Conservation (phyloP, 495 filamentous ascomycete species). For the Talaromyces trachyspermus region DNA sequence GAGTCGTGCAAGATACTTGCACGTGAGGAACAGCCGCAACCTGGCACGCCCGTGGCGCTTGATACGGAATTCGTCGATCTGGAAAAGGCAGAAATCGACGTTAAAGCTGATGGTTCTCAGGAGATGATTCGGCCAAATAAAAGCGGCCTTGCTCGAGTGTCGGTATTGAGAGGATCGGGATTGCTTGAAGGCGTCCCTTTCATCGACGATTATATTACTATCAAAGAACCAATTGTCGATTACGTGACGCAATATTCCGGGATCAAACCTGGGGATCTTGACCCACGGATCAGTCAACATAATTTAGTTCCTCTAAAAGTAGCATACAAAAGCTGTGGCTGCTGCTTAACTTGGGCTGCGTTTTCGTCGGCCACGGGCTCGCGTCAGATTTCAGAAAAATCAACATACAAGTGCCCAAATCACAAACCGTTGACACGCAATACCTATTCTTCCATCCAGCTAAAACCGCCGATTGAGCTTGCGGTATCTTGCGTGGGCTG, state of each 20-base stretch:
- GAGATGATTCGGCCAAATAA: conserved; percentile 81
- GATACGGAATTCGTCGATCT: conserved; percentile 94
- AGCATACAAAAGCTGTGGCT: conserved; percentile 98
- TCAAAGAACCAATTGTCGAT: conserved; percentile 86
- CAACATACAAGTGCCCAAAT: conserved; percentile 90
- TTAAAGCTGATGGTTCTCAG: conserved; percentile 81
- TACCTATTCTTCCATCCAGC: conserved; percentile 68
- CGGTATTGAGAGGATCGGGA: conserved; percentile 73
- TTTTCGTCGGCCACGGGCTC: conserved; percentile 89
- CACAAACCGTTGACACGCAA: conserved; percentile 88
- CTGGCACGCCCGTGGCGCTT: conserved; percentile 72
- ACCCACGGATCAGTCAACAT: conserved; percentile 63
- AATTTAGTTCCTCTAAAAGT: conserved; percentile 80
- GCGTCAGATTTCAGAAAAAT: conserved; percentile 93
- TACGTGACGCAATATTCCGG: conserved; percentile 91
- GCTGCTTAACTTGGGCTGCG: conserved; percentile 84
- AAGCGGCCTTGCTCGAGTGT: conserved; percentile 79
- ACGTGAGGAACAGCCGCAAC: conserved; percentile 56
- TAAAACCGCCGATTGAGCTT: conserved; percentile 72
- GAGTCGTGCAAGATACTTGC: conserved; percentile 51
- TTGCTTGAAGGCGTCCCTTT: conserved; percentile 73
- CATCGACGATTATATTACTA: conserved; percentile 94
- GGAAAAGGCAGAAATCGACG: conserved; percentile 82
- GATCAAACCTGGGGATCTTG: conserved; percentile 76
- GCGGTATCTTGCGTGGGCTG: conserved; percentile 77